Percentiles rank a stretch among this genome's conserved stretches.
Conservation (phyloP, 1,284 basidiomycete species). For the Fistulina hepatica region DNA sequence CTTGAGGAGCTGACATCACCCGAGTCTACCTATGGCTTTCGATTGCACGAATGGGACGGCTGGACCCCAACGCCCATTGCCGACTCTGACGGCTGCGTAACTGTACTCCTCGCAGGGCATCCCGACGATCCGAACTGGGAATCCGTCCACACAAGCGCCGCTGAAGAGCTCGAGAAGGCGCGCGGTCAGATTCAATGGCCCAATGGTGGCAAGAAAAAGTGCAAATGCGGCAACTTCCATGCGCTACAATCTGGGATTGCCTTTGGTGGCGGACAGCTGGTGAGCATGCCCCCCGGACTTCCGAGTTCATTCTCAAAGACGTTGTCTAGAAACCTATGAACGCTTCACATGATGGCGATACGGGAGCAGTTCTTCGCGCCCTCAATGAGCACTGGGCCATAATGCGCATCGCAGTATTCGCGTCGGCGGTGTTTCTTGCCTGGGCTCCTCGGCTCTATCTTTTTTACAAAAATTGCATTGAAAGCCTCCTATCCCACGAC, state of each 20-base stretch:
- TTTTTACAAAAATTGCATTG: slow-evolving; percentile 3
- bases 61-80: slow-evolving; percentile 1
- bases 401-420: slow-evolving; percentile 1
- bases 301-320: background rate
- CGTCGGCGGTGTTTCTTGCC: background rate
- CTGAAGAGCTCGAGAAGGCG: background rate
- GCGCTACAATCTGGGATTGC: slow-evolving; percentile 2
- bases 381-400: slow-evolving; percentile 1
- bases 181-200: background rate
- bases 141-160: background rate
- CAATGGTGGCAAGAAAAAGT: background rate
- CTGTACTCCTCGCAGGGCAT: slow-evolving; percentile 3
- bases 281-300: background rate
- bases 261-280: slow-evolving; percentile 3
- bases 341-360: background rate
- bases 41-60: too few relatives aligned
- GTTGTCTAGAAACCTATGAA: slow-evolving; percentile 4
- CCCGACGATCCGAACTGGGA: slow-evolving; percentile 2
- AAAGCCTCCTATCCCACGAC: background rate
- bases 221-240: slow-evolving; percentile 4
- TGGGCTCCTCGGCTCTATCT: slow-evolving; percentile 5
- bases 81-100: slow-evolving; percentile 1
- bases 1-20: too few relatives aligned
- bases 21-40: too few relatives aligned
- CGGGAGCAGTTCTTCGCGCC: background rate